phyloP scores from a whole-genome alignment of 1,139 yeast genomes.

The Hanseniaspora uvarum region DNA sequence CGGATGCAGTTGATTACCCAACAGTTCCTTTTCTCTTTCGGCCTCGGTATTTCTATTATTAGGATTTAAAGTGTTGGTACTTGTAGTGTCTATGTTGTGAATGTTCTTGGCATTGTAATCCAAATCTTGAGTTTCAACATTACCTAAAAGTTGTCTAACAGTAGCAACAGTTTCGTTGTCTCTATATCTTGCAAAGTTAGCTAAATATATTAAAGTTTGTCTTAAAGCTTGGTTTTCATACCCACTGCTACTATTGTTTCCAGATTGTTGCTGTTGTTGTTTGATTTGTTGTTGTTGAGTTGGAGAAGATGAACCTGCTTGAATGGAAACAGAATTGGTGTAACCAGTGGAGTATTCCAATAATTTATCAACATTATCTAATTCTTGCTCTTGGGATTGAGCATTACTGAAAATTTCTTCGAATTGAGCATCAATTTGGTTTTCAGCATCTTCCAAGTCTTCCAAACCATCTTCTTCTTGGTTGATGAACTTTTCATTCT shows the following conservation, averaged over 20 bases:
- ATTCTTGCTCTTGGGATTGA: constrained; percentile 32
- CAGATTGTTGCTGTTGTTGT: constrained; percentile 38
- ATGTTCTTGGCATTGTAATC: constrained; percentile 15
- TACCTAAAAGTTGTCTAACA: constrained; percentile 73
- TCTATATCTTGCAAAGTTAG: constrained; percentile 79
- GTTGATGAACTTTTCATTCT: constrained; percentile 28
- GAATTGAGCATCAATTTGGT: constrained; percentile 32
- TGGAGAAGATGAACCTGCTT: constrained; percentile 14
- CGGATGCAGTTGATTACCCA: constrained; percentile 52
- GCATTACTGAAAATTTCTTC: constrained; percentile 28
- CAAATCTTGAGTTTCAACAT: constrained; percentile 34
- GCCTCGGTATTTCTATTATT: constrained; percentile 35
- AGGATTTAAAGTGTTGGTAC: neutral
- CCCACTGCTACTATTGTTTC: constrained; percentile 49
- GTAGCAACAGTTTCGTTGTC: constrained; percentile 89
- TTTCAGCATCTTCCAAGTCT: constrained; percentile 33
- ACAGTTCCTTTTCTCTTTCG: constrained; percentile 22
- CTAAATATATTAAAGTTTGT: constrained; percentile 79
- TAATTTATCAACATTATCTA: constrained; percentile 29
- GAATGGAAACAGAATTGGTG: constrained; percentile 11
- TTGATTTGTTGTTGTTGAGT: constrained; percentile 35
- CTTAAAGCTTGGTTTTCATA: constrained; percentile 65
- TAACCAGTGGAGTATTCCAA: constrained; percentile 30
- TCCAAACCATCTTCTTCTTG: constrained; percentile 35
- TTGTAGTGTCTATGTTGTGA: constrained; percentile 10